Base-by-base conservation (phyloP, 139 green algal genomes). In the Penium margaritaceum region DNA sequence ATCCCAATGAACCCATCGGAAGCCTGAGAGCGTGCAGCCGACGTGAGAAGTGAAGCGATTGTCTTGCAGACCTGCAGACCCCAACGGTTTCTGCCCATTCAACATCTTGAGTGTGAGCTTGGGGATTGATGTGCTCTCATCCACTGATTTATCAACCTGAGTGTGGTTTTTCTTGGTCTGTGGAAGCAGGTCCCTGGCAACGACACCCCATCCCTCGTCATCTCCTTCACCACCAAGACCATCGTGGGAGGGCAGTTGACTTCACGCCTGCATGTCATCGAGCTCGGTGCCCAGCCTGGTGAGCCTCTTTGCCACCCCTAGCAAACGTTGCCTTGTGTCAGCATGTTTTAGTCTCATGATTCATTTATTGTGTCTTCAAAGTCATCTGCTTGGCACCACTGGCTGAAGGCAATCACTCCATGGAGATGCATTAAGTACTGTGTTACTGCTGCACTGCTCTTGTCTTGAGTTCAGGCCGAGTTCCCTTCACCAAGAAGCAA, bases 221-320 rank as follows among this genome's bases (percentile, higher is more conserved):
- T 99, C 76, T 81, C 87, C 7, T 98, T 99, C 84, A 91, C 95
- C 1, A 92, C 95, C 68, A 99, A 98, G 89, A 94, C 88, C 5
- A 77, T 96, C 5, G 88, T 84, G 33, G 88, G 91, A 41, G 92
- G 91, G 3, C 39, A 73, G 32, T 71, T 97, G 24, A 80, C 87
- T 0, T 97, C 92, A 61, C 98, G 98, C 86, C 85, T 99, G 61
- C 94, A 98, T 64, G 87, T 98, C 43, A 98, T 99, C 66, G 94
- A 98, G 87, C 89, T 99, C 54, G 94, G 92, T 2, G 85, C 84
- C 6, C 81, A 85, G 39, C 81, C 87, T 76, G 87, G 84, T 90
- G 53, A 39, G 78, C 39, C n/a, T 38, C 30, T 72, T 72, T 72
- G 32, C 64, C 21, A 14, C 15, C 14, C 21, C 15, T 35, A 63